Evolutionary conservation across 1,284 basidiomycete species (phyloP).

Genomic region (Jaminaea rosea): DNA sequence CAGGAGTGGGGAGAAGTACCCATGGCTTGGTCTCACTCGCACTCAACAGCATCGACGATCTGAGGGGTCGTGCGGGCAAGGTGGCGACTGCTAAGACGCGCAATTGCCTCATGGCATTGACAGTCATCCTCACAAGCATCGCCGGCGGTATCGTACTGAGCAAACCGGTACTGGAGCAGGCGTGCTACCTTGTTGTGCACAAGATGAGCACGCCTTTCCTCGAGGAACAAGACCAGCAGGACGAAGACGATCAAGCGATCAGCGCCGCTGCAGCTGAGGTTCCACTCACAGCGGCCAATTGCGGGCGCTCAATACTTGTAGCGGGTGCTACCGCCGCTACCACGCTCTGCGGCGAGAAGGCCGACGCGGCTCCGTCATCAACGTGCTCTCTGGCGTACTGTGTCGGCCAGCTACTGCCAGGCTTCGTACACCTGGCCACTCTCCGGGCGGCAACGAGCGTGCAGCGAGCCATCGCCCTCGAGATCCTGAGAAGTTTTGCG

Average conservation of each 20-base stretch:
- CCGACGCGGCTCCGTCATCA: slow-evolving; percentile 61
- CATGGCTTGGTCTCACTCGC: slow-evolving; percentile 80
- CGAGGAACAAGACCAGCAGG: slow-evolving; percentile 55
- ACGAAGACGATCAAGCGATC: slow-evolving; percentile 1
- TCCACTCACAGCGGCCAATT: slow-evolving; percentile 77
- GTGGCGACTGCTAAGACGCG: slow-evolving; percentile 76
- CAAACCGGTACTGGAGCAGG: slow-evolving; percentile 69
- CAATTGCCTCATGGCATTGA: slow-evolving; percentile 77
- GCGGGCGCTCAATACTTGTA: slow-evolving; percentile 68
- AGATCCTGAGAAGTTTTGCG: slow-evolving; percentile 55
- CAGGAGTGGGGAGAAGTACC: slow-evolving; percentile 52
- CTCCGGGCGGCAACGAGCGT: too few species aligned
- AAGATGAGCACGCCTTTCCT: slow-evolving; percentile 52
- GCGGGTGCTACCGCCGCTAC: too few species aligned
- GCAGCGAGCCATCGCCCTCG: slow-evolving; percentile 54
- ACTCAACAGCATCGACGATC: slow-evolving; percentile 76
- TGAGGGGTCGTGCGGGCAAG: slow-evolving; percentile 57
- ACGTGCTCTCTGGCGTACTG: too few species aligned
- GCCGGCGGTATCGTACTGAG: slow-evolving; percentile 63
- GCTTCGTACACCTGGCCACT: too few species aligned
- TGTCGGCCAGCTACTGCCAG: slow-evolving; percentile 64
- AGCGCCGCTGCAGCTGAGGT: too few species aligned
- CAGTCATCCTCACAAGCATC: slow-evolving; percentile 73
- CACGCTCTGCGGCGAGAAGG: slow-evolving; percentile 50
- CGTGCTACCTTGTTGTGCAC: slow-evolving; percentile 72